A percentile compares a stretch with the other conserved stretches of the same genome.
phyloP scores from a whole-genome alignment of 83 land plant species.

The Isoetes engelmannii region DNA sequence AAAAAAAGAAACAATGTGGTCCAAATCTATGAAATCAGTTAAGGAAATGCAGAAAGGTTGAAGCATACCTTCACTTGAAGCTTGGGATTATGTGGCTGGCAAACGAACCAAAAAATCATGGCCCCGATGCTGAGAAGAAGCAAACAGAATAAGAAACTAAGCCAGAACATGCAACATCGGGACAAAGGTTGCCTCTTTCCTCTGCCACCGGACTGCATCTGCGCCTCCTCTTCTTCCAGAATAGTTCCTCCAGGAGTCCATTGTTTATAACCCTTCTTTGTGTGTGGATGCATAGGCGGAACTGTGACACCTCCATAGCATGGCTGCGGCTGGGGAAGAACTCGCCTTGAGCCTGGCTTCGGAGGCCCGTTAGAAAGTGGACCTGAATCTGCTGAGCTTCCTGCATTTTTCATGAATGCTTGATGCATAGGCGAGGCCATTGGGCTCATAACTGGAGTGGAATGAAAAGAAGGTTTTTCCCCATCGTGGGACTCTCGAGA shows the following conservation, averaged over 20 bases:
- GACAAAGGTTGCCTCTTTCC: constrained; percentile 11
- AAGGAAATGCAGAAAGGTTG: neutral
- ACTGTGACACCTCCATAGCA: neutral
- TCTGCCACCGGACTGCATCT: neutral
- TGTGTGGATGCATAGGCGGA: neutral
- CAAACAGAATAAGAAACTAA: constrained; percentile 8
- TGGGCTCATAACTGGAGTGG: constrained; percentile 56
- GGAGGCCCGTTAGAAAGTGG: constrained; percentile 42
- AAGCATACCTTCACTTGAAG: constrained; percentile 12
- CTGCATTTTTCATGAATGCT: constrained; percentile 35
- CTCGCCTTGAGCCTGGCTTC: constrained; percentile 39
- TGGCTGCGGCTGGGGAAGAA: constrained; percentile 7
- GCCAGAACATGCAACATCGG: constrained; percentile 10
- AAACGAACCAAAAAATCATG: constrained; percentile 13
- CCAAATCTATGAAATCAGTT: neutral
- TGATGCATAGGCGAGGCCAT: constrained; percentile 71
- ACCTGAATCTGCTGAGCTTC: constrained; percentile 1
- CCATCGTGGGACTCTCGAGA: constrained; percentile 74
- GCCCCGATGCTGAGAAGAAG: constrained; percentile 8
- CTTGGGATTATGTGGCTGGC: constrained; percentile 9
- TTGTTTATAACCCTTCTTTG: constrained; percentile 10
- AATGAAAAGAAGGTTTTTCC: constrained; percentile 53
- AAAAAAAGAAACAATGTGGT: neutral
- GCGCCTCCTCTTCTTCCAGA: constrained; percentile 8
- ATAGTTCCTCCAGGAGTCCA: constrained; percentile 8